These are phyloP conservation scores for Daldinia vernicosa DNA, from an alignment of 495 filamentous ascomycete genomes.

Conservation along the genomic window DNA sequence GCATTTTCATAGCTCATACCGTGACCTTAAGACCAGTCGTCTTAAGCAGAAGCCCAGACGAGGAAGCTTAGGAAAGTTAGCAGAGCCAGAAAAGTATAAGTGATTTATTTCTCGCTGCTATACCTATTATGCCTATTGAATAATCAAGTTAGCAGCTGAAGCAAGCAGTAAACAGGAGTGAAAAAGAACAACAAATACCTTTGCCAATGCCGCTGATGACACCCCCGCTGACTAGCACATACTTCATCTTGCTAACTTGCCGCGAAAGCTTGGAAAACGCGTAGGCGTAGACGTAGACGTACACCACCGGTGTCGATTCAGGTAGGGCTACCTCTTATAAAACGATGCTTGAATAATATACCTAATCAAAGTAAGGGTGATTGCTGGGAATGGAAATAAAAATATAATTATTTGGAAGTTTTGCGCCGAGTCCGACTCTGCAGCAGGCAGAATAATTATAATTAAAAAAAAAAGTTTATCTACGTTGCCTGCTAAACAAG, in stretches of 20 bases:
- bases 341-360: not conserved
- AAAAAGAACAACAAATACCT: slow-evolving; percentile 52
- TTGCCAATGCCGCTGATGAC: slow-evolving; percentile 86
- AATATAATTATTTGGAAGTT: not conserved
- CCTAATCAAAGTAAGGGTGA: not conserved
- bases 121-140: slow-evolving; percentile 32
- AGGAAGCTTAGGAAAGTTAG: slow-evolving; percentile 38
- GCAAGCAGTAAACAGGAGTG: not conserved
- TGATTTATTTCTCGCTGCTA: not conserved
- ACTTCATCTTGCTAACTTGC: slow-evolving; percentile 22
- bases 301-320: not conserved
- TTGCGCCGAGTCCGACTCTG: not conserved
- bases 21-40: slow-evolving; percentile 74
- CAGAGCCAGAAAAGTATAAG: slow-evolving; percentile 16
- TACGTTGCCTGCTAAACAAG: slow-evolving; percentile 2
- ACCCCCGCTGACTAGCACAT: slow-evolving; percentile 53
- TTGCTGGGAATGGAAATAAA: not conserved
- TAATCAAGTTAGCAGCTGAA: slow-evolving; percentile 11
- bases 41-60: slow-evolving; percentile 82
- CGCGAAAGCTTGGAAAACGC: not conserved
- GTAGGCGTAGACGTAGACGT: slow-evolving; percentile 1
- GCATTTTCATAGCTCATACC: slow-evolving; percentile 21
- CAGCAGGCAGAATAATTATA: not conserved
- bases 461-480: slow-evolving; percentile 17
- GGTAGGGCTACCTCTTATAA: not conserved